phyloP scores from a whole-genome alignment of 331 rosid species.

The Pyrus hybrid region DNA sequence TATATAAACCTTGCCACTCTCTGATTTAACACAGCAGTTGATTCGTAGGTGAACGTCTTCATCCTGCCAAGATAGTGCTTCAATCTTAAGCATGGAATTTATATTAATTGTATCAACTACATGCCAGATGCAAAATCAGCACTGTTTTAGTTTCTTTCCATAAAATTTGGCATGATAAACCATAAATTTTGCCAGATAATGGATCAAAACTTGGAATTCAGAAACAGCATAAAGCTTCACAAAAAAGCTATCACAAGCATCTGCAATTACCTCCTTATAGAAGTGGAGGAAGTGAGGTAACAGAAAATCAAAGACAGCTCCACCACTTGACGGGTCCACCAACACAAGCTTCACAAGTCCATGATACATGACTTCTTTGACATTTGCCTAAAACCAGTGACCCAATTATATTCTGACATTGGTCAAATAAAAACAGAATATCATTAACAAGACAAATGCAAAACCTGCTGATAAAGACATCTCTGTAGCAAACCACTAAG shows the following conservation, averaged over 20 bases:
- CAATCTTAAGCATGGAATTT: not conserved
- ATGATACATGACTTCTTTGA: conserved; percentile 31
- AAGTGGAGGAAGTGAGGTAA: conserved; percentile 34
- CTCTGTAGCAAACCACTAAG: conserved; percentile 36
- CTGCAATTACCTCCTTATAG: conserved; percentile 16
- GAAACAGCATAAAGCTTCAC: not conserved
- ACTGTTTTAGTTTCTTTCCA: not conserved
- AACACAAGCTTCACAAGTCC: conserved; percentile 35
- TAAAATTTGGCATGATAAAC: not conserved
- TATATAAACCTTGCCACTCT: conserved; percentile 20
- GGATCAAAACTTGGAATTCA: not conserved
- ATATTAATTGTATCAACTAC: not conserved
- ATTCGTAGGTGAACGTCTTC: conserved; percentile 17
- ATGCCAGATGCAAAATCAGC: not conserved
- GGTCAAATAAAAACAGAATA: not conserved
- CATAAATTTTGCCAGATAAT: not conserved
- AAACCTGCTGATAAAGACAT: conserved; percentile 39
- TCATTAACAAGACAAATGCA: not conserved
- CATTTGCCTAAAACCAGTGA: conserved; percentile 16
- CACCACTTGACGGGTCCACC: conserved; percentile 23
- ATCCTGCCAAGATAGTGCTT: conserved; percentile 15
- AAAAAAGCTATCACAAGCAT: not conserved
- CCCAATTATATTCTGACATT: not conserved
- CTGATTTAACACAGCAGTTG: conserved; percentile 25
- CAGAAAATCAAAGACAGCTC: conserved; percentile 32